Evolutionary conservation across 2,329 filamentous ascomycete species (phyloP).

Genomic region (Penicillium sp.): DNA sequence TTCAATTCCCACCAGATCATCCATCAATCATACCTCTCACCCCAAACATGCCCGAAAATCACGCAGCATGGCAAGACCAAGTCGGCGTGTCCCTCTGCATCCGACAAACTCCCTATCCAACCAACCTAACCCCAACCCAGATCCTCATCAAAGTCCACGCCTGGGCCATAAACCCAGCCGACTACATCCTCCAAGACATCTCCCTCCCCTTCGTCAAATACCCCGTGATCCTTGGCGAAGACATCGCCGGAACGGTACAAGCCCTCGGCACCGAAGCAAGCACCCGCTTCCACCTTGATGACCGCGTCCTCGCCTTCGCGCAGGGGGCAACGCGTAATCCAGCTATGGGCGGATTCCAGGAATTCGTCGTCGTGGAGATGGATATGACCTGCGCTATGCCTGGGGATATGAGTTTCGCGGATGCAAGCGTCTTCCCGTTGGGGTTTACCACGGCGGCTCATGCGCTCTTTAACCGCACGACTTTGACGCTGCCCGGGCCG

Average conservation of each 20-base stretch:
- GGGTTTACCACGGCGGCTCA: neutral
- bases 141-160: constrained; percentile 7
- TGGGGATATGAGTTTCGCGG: neutral
- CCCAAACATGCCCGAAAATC: constrained; percentile 4
- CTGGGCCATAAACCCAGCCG: constrained; percentile 12
- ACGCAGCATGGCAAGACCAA: constrained; percentile 10
- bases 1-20: neutral
- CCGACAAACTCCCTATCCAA: constrained; percentile 2
- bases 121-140: constrained; percentile 2
- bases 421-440: neutral
- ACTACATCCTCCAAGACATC: constrained; percentile 8
- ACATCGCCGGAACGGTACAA: neutral
- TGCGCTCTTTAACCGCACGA: neutral
- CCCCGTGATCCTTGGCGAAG: neutral
- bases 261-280: neutral
- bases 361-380: neutral
- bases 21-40: neutral
- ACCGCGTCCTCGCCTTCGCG: neutral
- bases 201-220: neutral
- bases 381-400: neutral
- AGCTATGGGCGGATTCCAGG: neutral
- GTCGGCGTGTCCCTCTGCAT: neutral
- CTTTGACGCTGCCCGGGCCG: neutral
- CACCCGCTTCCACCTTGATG: neutral
- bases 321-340: neutral